Conservation (phyloP, 148 eudicot species). For the Rhododendron vialii region DNA sequence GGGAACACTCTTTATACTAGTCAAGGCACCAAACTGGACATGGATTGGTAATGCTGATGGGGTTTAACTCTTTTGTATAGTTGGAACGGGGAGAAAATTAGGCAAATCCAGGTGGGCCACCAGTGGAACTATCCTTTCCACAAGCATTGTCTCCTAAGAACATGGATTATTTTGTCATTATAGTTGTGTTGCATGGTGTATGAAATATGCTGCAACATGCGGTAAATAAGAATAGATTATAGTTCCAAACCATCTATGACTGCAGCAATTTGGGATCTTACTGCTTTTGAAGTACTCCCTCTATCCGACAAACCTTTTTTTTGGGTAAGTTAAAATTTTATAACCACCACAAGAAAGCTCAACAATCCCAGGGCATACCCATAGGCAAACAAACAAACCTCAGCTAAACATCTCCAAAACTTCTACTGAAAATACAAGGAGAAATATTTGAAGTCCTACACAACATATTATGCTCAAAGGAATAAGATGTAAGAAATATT, state of each 20-base stretch:
- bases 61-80: background rate
- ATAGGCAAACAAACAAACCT: no score
- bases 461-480: no score
- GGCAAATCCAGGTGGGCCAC: background rate
- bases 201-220: background rate
- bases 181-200: background rate
- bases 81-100: background rate
- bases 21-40: background rate
- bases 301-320: background rate
- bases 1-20: background rate
- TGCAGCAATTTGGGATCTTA: background rate
- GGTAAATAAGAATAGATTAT: background rate
- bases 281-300: background rate
- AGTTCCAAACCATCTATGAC: background rate
- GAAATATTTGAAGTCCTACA: no score
- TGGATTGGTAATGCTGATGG: background rate
- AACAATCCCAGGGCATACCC: no score
- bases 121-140: background rate
- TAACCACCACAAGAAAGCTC: no score
- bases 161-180: background rate
- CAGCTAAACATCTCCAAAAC: no score
- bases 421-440: no score
- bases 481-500: no score
- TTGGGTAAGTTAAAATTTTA: no score
- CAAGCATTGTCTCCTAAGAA: background rate